A percentile compares a stretch with the other conserved stretches of the same genome.
phyloP scores from a whole-genome alignment of 441 rosid species.

The Metrosideros polymorpha region DNA sequence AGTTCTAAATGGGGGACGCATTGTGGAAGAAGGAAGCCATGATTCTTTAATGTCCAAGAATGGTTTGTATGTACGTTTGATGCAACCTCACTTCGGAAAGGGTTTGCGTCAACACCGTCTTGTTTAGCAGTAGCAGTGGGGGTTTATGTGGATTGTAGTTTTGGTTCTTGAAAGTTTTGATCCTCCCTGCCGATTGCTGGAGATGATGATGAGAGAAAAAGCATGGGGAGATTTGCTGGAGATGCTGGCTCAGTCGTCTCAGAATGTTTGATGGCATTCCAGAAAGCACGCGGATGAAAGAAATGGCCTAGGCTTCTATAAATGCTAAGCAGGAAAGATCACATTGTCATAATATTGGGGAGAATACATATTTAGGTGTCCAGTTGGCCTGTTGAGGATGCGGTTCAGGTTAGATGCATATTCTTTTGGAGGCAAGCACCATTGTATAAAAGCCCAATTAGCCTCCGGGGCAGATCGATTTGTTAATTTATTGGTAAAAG shows the following conservation, averaged over 20 bases:
- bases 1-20: constrained; percentile 90
- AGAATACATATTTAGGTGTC: constrained; percentile 26
- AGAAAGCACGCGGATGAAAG: background rate
- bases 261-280: background rate
- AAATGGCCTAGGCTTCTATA: background rate
- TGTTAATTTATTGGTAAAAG: background rate
- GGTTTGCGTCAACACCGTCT: constrained; percentile 90
- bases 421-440: constrained; percentile 44
- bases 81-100: constrained; percentile 97
- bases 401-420: constrained; percentile 30
- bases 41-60: constrained; percentile 78
- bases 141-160: constrained; percentile 12
- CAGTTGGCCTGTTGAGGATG: constrained; percentile 22
- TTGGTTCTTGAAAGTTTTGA: constrained; percentile 16
- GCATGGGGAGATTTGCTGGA: constrained; percentile 14
- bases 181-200: constrained; percentile 8
- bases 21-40: constrained; percentile 90
- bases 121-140: constrained; percentile 26
- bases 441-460: constrained; percentile 1
- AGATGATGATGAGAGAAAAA: constrained; percentile 4
- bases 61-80: constrained; percentile 88
- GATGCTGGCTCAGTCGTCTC: background rate
- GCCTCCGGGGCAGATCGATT: constrained; percentile 29
- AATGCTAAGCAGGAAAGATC: background rate
- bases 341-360: constrained; percentile 23